Evolutionary conservation across 169 alveolate genomes (phyloP), one percentile per base, ranked within the genome.

Genomic region (Blepharisma undulans): DNA sequence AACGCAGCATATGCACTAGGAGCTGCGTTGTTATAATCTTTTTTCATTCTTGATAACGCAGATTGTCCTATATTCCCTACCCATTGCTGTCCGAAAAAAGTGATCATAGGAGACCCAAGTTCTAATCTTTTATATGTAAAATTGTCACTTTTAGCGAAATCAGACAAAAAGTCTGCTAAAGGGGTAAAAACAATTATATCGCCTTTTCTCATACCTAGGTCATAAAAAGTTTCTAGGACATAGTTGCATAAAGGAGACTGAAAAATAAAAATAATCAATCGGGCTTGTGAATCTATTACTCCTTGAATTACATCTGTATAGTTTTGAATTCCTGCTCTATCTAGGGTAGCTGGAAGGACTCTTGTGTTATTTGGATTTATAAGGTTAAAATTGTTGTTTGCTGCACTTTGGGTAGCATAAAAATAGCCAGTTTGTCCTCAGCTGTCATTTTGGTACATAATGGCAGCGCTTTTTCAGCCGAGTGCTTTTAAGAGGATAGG

Each of bases 161-260:
- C 66, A 48, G 66, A 48, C 14, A 48, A 48, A 48, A 48, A 48
- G 14, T 48, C 66, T 1, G 66, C 66, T 18, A 48, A 48, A 48
- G 66, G 66, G 14, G 66, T 48, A 48, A 48, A 48, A 0, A 48
- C 66, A 2, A 48, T 48, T 48, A 74, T 74, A 29, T 74, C 80
- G 29, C 80, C 87, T 79, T 79, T 79, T 79, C 87, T 79, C 30
- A 79, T 25, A 12, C 87, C 87, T 79, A 32, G 8, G 25, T 79
- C 87, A 79, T 79, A 79, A 22, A 79, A 33, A 8, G 61, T 33
- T 79, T 79, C 87, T 12, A 33, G 34, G 21, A 79, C 66, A 32
- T 79, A 33, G 48, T 30, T 27, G 18, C 30, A 27, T 4, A n/a
- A 30, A 4, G 87, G 87, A 30, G 87, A 30, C 10, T n/a, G 30